These are phyloP conservation scores for Lepidopterella palustris DNA, from an alignment of 495 filamentous ascomycete species.

Conservation along the genomic window DNA sequence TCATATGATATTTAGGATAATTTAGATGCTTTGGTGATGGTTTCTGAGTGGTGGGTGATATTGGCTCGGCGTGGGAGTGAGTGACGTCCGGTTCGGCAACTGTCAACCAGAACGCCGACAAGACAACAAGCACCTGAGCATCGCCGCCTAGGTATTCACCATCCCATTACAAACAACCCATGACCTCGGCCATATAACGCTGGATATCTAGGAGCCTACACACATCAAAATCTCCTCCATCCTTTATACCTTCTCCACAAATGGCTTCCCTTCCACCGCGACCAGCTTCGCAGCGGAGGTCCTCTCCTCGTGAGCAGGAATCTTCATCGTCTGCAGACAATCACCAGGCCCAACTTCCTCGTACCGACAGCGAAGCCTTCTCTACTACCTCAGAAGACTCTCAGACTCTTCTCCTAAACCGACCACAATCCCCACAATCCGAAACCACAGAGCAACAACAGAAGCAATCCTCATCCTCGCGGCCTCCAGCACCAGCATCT, in stretches of 20 bases:
- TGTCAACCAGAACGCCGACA: too few species aligned
- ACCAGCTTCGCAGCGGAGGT: conserved; percentile 17
- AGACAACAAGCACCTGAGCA: too few species aligned
- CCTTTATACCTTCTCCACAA: not conserved
- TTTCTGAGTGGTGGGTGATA: too few species aligned
- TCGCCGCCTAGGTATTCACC: too few species aligned
- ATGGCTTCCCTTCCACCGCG: conserved; percentile 31
- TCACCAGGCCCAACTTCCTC: conserved; percentile 12
- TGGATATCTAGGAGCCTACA: too few species aligned
- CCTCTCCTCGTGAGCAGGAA: conserved; percentile 9
- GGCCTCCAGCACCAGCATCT: not conserved
- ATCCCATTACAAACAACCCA: too few species aligned
- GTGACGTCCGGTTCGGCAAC: too few species aligned
- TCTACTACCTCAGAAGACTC: conserved; percentile 32
- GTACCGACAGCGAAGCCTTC: conserved; percentile 20
- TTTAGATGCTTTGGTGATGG: too few species aligned
- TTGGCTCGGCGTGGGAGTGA: too few species aligned
- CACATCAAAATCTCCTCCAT: not conserved
- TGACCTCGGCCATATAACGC: too few species aligned
- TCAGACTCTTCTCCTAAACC: conserved; percentile 35
- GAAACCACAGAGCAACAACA: not conserved
- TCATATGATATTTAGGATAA: too few species aligned
- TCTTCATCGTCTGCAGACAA: conserved; percentile 5
- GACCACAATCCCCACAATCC: not conserved
- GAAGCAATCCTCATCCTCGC: conserved; percentile 5